Conservation (phyloP, 306 rosid species). For the Lablab purpureus region DNA sequence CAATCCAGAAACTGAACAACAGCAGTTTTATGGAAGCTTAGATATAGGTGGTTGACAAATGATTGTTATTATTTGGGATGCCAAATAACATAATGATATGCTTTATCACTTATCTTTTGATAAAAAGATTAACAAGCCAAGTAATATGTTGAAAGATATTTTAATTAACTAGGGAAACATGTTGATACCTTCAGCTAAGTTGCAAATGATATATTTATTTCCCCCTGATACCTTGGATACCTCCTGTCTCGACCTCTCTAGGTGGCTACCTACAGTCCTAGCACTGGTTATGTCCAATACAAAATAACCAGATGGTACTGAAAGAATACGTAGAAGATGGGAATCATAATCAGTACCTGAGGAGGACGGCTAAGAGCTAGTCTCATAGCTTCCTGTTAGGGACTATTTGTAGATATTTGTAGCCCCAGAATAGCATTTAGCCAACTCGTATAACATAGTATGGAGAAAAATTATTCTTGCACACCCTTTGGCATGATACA, state of each 20-base stretch:
- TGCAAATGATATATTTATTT: conserved; percentile 61
- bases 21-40: no score
- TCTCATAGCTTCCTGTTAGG: not conserved
- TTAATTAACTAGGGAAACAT: conserved; percentile 16
- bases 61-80: no score
- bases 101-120: no score
- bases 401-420: not conserved
- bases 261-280: not conserved
- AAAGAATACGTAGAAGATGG: not conserved
- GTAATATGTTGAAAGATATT: conserved; percentile 2
- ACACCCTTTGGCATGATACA: not conserved
- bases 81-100: no score
- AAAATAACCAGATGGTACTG: not conserved
- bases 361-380: not conserved
- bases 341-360: not conserved
- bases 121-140: conserved; percentile 6
- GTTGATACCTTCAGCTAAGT: conserved; percentile 43
- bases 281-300: conserved; percentile 61
- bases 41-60: no score
- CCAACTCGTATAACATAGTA: not conserved
- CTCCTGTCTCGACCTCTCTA: not conserved
- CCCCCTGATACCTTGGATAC: conserved; percentile 35
- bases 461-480: not conserved
- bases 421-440: not conserved
- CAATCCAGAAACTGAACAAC: not conserved